Percentiles rank a stretch among this genome's conserved stretches.
Evolutionary conservation across 495 filamentous ascomycete species (phyloP).

Genomic region (Pseudoneurospora amorphoporcata): DNA sequence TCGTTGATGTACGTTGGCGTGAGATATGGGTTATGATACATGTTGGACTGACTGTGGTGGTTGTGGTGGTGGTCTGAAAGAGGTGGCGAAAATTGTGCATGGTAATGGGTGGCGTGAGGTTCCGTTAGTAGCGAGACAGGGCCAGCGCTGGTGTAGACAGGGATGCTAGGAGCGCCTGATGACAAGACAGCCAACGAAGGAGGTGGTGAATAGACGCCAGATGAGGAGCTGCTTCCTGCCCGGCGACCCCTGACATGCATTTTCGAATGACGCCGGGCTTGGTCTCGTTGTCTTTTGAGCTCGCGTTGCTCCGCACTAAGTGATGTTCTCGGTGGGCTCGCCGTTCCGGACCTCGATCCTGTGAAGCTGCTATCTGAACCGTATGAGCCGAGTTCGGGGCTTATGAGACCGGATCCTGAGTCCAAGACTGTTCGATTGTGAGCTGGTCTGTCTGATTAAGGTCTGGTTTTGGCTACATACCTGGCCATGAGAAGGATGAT

Average conservation of each 20-base stretch:
- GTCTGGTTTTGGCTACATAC: conserved; percentile 7
- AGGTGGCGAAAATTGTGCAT: conserved; percentile 34
- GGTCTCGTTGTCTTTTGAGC: conserved; percentile 38
- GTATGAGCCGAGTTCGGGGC: conserved; percentile 27
- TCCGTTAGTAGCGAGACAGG: conserved; percentile 36
- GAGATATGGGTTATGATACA: conserved; percentile 25
- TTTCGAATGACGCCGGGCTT: conserved; percentile 33
- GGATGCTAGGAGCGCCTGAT: conserved; percentile 25
- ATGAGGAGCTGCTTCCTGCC: conserved; percentile 31
- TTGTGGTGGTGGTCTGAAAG: conserved; percentile 25
- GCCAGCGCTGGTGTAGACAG: conserved; percentile 37
- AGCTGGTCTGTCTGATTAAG: conserved; percentile 1
- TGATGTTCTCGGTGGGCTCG: conserved; percentile 34
- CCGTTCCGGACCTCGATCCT: conserved; percentile 33
- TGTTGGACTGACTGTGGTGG: conserved; percentile 21
- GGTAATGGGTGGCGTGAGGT: conserved; percentile 29
- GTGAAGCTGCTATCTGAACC: conserved; percentile 35
- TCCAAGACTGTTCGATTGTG: conserved; percentile 23
- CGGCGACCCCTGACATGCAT: conserved; percentile 27
- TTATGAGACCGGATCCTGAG: conserved; percentile 25
- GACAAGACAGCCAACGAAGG: conserved; percentile 30
- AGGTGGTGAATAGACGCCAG: conserved; percentile 28
- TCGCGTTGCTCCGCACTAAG: conserved; percentile 39
- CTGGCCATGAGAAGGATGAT: conserved; percentile 34
- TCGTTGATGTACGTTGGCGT: conserved; percentile 22